Evolutionary conservation across 371 early-diverging fungal species (phyloP), one percentile per base, ranked within the genome.

Genomic region (Rhizomucor pusillus): DNA sequence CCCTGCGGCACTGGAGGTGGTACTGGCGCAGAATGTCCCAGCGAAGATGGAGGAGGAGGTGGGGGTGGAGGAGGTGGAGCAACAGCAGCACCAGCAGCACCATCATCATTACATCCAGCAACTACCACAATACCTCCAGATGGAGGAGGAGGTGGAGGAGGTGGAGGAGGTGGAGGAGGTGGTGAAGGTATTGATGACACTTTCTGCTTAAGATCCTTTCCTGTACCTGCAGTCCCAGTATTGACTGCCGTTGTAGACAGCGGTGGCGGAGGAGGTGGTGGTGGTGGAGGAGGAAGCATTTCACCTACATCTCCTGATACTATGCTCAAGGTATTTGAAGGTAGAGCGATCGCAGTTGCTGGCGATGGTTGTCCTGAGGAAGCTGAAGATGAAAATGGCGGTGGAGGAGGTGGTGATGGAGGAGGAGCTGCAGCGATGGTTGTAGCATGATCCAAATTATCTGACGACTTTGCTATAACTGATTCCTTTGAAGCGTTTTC

Each of bases 41-140:
- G 62, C 10, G 59, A 51, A 3, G 67, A 68, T 11, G 71, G 64
- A 3, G 69, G 64, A 10, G 80, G 71, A 9, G 68, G 69, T 18
- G 64, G 58, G 5, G 73, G 70, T 9, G 71, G 73, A 1, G 77
- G 80, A 22, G 81, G 68, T 5, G 73, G 67, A 36, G 68, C 62
- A 19, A 52, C 46, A 19, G 23, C 33, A 11, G 12, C 50, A 46
- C 9, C n/a, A n/a, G n/a, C n/a, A n/a, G n/a, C n/a, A n/a, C n/a
- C n/a, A n/a, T n/a, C n/a, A n/a, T n/a, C n/a, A n/a, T n/a, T n/a
- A n/a, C n/a, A n/a, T n/a, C n/a, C n/a, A n/a, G n/a, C n/a, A n/a
- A n/a, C n/a, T n/a, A n/a, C n/a, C n/a, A n/a, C n/a, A n/a, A n/a
- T n/a, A 47, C 41, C 37, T 9, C 20, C 13, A 16, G 57, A 40